phyloP scores from a whole-genome alignment of 2,329 filamentous ascomycete species.

The Alternaria sp. region DNA sequence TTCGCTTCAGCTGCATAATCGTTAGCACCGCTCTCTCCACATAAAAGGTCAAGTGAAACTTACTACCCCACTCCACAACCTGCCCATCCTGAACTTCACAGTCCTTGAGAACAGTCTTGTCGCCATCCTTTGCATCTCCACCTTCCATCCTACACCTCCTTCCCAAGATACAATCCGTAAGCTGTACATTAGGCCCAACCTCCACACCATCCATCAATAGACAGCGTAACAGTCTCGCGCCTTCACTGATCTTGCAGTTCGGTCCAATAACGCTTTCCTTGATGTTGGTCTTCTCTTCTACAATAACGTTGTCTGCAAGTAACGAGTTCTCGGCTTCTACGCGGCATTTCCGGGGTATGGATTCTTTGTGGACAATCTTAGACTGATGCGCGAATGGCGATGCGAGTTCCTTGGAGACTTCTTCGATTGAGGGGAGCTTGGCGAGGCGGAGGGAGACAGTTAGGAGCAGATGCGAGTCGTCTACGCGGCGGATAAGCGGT shows the following conservation, averaged over 20 bases:
- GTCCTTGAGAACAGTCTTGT: constrained; percentile 72
- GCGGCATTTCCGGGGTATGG: constrained; percentile 80
- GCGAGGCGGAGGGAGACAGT: constrained; percentile 85
- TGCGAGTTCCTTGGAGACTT: constrained; percentile 58
- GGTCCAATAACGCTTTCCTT: constrained; percentile 90
- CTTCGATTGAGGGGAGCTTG: constrained; percentile 77
- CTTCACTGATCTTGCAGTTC: constrained; percentile 84
- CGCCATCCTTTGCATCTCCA: constrained; percentile 61
- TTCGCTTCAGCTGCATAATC: constrained; percentile 59
- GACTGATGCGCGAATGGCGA: constrained; percentile 79
- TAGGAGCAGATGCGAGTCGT: constrained; percentile 83
- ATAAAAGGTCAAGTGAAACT: constrained; percentile 22
- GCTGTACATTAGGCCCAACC: constrained; percentile 81
- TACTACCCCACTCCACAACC: constrained; percentile 78
- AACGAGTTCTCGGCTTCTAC: constrained; percentile 84
- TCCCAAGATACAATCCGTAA: constrained; percentile 88
- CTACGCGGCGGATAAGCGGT: constrained; percentile 83
- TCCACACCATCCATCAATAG: constrained; percentile 91
- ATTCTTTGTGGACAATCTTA: constrained; percentile 85
- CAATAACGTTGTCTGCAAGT: constrained; percentile 85
- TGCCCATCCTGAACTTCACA: constrained; percentile 92
- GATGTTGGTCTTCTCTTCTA: constrained; percentile 89
- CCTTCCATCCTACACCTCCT: constrained; percentile 84
- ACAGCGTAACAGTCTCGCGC: constrained; percentile 87
- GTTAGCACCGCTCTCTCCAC: constrained; percentile 1